A percentile compares a stretch with the other conserved stretches of the same genome.
phyloP scores from a whole-genome alignment of 192 early-diverging fungal species.

The Podila clonocystis region DNA sequence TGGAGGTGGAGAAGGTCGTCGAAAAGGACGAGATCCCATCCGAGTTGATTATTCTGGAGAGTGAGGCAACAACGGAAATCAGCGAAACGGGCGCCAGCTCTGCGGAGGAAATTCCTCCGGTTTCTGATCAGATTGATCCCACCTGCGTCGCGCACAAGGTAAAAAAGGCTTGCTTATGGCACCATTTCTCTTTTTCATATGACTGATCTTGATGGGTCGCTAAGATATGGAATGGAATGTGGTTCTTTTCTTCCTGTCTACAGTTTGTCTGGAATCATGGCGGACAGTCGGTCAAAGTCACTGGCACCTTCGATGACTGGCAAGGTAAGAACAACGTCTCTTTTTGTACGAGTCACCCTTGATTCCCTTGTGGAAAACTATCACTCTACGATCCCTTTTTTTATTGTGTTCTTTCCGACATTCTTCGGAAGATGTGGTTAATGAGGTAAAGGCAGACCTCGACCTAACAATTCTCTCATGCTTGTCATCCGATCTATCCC shows the following conservation, averaged over 20 bases:
- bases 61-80: too few relatives aligned
- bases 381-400: neutral
- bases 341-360: neutral
- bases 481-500: too few relatives aligned
- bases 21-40: neutral
- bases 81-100: too few relatives aligned
- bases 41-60: neutral
- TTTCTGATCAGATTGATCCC: neutral
- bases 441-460: too few relatives aligned
- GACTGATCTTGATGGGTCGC: too few relatives aligned
- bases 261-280: neutral
- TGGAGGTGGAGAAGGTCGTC: too few relatives aligned
- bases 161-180: neutral
- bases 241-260: neutral
- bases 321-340: slow-evolving; percentile 12
- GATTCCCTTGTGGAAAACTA: neutral
- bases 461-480: too few relatives aligned
- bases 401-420: neutral
- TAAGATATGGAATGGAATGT: too few relatives aligned
- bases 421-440: too few relatives aligned
- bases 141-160: neutral
- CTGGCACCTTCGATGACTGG: slow-evolving; percentile 41
- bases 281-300: slow-evolving; percentile 11
- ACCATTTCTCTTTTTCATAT: too few relatives aligned
- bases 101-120: too few relatives aligned